Base-by-base conservation (phyloP, 2,329 filamentous ascomycete species). In the Nigrograna mackinnonii region DNA sequence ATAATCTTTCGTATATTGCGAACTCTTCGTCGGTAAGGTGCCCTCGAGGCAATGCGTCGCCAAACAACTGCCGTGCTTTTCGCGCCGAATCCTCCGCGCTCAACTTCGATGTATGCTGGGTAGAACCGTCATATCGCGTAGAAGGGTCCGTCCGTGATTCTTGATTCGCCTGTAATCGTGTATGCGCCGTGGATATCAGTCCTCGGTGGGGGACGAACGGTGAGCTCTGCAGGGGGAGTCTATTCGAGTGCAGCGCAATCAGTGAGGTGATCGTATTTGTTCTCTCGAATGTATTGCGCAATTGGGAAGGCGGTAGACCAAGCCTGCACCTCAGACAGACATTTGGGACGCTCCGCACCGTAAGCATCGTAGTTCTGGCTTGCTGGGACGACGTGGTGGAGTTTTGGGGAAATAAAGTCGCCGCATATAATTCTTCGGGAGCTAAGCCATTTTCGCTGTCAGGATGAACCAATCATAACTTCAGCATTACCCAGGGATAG, bases 1-100 rank as follows among this genome's bases (percentile, higher is more conserved):
- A 96, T 13, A 95, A 71, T 50, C 90, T 79, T 60, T 87, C 83
- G 67, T 95, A 96, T 1, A 95, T 72, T 35, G 72, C 74, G 57
- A 86, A 84, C 65, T 96, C 91, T 39, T 86, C 80, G 1, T 78
- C 75, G 22, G 76, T 83, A 38, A 96, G 68, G 55, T 89, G 82
- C 22, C 79, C 84, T 22, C 83, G 80, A 0, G 91, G 91, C 18
- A 96, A 69, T 0, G 79, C 84, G 58, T 94, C 85, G 47, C 90
- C 86, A 65, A 90, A 95, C 6, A 82, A 77, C 50, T 89, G 85
- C 56, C 86, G 83, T 24, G 89, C 86, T 53, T 83, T 77, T 42
- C 87, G 82, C 22, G 89, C 89, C 6, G 85, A 71, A 9, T 75
- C 73, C 61, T 89, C 86, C 41, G 82, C 73, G 4, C 46, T 60